Evolutionary conservation across 345 rosid species (phyloP), one percentile per base, ranked within the genome.

Genomic region (Adansonia digitata): DNA sequence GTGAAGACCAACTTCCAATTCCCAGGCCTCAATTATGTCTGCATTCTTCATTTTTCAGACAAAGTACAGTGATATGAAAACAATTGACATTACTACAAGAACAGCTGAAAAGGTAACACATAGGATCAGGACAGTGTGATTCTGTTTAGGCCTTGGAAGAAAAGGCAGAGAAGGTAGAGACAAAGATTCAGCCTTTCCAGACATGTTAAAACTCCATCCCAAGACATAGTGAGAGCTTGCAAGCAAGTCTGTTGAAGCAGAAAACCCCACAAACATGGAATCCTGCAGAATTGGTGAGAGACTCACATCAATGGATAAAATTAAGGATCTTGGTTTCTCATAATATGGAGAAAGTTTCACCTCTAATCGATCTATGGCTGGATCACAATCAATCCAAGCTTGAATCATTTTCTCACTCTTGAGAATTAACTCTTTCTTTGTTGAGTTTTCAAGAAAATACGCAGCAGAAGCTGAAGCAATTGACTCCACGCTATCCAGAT

Each of bases 191-290:
- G 97, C 93, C 48, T 86, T 85, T n/a, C 94, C 91, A 73, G 81
- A 83, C 83, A 86, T 84, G 75, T 79, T 77, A 48, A 94, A 92
- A 82, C 91, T 94, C 98, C 98, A 94, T 18, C 97, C 98, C 79
- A 90, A 75, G 35, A 94, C 42, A 81, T 91, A 92, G 73, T 92
- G 98, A 22, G 82, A 68, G 80, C 97, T 91, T 39, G 92, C 85
- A 34, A 94, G 84, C 85, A 83, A 66, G 18, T 98, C 98, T 13
- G 98, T 94, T 0, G 98, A 88, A 69, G 97, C 76, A 20, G 98
- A 88, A 82, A 94, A 94, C 42, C 98, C 98, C 49, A 94, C 90
- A 77, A 80, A 94, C 97, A 94, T 91, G 17, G 53, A 74, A 27
- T 90, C 96, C 69, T 78, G 69, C 5, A 92, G 53, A 70, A 88